Evolutionary conservation across 2,329 filamentous ascomycete species (phyloP).

Genomic region (Calonectria pauciramosa): DNA sequence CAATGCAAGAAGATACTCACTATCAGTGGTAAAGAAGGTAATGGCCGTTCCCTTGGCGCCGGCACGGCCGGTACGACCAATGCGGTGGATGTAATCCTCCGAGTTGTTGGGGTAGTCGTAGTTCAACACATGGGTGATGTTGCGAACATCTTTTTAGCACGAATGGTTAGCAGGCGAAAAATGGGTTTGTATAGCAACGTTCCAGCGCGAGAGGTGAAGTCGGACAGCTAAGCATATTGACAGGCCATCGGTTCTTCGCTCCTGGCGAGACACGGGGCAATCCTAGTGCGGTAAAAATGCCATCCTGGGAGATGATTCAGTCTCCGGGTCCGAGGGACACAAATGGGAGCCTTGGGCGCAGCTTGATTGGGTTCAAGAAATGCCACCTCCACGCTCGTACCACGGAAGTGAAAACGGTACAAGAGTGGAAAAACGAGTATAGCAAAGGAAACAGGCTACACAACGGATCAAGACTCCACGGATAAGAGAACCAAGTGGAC

Average conservation of each 20-base stretch:
- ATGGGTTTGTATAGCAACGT: constrained; percentile 69
- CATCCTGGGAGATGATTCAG: constrained; percentile 66
- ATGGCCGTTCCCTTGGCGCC: constrained; percentile 96
- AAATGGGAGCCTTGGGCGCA: constrained; percentile 69
- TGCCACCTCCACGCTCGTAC: constrained; percentile 85
- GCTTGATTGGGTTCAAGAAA: constrained; percentile 83
- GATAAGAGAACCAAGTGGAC: constrained; percentile 85
- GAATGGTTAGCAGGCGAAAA: constrained; percentile 82
- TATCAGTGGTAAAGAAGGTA: constrained; percentile 99
- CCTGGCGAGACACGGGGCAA: constrained; percentile 70
- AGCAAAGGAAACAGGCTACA: constrained; percentile 65
- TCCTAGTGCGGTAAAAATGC: constrained; percentile 69
- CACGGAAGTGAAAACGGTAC: constrained; percentile 70
- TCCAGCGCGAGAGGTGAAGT: constrained; percentile 67
- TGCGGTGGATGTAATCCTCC: constrained; percentile 98
- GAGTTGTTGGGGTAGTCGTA: constrained; percentile 99
- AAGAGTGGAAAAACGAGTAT: constrained; percentile 83
- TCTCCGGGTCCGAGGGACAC: constrained; percentile 69
- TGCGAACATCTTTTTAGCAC: constrained; percentile 94
- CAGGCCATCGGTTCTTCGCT: constrained; percentile 66
- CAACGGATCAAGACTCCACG: constrained; percentile 84
- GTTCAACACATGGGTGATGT: constrained; percentile 99
- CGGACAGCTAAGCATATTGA: constrained; percentile 64
- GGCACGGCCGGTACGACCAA: constrained; percentile 95
- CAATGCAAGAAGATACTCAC: constrained; percentile 74